Evolutionary conservation across 257 asterid genomes (phyloP).

Genomic region (Solanum gandarillasii): DNA sequence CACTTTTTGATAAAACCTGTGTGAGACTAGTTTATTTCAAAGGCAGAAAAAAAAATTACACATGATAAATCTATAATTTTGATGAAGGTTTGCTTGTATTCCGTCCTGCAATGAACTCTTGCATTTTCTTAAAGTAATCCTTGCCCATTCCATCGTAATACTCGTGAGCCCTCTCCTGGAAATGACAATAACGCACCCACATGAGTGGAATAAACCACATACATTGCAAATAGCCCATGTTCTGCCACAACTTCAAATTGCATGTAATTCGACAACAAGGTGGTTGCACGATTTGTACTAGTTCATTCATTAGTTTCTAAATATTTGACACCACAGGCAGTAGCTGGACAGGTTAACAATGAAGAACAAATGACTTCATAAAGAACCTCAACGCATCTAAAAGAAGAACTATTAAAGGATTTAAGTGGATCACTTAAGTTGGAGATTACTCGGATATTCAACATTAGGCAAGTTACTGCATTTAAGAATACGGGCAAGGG

Average conservation of each 20-base stretch:
- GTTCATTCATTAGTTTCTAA: not conserved
- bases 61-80: slow-evolving; percentile 31
- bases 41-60: not conserved
- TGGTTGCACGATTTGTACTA: not conserved
- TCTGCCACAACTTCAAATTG: not conserved
- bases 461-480: not conserved
- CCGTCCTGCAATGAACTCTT: slow-evolving; percentile 73
- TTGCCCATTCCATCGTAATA: slow-evolving; percentile 77
- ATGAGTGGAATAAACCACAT: not conserved
- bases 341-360: not conserved
- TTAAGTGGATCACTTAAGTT: not conserved
- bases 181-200: not conserved
- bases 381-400: not conserved
- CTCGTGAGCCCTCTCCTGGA: slow-evolving; percentile 82
- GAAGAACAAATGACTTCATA: not conserved
- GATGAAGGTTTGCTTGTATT: slow-evolving; percentile 54
- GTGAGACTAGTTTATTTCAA: not conserved
- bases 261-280: not conserved
- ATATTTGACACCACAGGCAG: not conserved
- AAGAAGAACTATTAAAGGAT: not conserved
- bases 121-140: slow-evolving; percentile 90
- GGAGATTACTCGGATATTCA: not conserved
- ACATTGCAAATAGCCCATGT: not conserved
- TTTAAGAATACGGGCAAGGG: not conserved
- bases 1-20: not conserved